Evolutionary conservation across 768 basidiomycete genomes (phyloP).

Genomic region (Phlegmacium glaucopus): DNA sequence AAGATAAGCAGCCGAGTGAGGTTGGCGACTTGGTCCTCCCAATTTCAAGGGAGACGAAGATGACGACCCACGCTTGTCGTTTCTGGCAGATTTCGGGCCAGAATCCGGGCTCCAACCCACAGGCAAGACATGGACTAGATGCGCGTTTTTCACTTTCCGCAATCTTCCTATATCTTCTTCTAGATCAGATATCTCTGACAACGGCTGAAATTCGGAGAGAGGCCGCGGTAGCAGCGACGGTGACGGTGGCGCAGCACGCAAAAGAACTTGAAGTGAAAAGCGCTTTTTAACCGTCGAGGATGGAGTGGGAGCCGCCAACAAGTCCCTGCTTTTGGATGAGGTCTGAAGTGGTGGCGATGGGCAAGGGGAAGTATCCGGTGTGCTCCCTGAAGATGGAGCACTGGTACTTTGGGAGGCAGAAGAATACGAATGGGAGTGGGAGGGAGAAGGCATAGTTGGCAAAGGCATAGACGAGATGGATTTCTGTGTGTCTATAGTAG

Average conservation of each 20-base stretch:
- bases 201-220: neutral
- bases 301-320: neutral
- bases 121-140: constrained; percentile 24
- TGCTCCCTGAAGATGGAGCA: neutral
- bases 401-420: neutral
- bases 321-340: neutral
- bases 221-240: neutral
- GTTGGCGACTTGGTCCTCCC: neutral
- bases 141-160: constrained; percentile 3
- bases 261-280: neutral
- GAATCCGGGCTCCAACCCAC: constrained; percentile 1
- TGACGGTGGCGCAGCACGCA: neutral
- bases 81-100: too few species aligned
- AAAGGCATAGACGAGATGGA: neutral
- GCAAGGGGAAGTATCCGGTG: neutral
- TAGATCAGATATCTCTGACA: neutral
- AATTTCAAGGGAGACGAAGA: neutral
- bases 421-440: constrained; percentile 5
- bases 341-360: neutral
- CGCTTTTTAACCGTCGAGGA: neutral
- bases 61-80: too few species aligned
- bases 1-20: neutral
- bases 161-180: neutral
- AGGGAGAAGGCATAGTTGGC: neutral
- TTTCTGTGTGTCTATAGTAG: neutral